Evolutionary conservation across 176 grass and related monocot species (phyloP), one percentile per base, ranked within the genome.

Genomic region (Themeda triandra): DNA sequence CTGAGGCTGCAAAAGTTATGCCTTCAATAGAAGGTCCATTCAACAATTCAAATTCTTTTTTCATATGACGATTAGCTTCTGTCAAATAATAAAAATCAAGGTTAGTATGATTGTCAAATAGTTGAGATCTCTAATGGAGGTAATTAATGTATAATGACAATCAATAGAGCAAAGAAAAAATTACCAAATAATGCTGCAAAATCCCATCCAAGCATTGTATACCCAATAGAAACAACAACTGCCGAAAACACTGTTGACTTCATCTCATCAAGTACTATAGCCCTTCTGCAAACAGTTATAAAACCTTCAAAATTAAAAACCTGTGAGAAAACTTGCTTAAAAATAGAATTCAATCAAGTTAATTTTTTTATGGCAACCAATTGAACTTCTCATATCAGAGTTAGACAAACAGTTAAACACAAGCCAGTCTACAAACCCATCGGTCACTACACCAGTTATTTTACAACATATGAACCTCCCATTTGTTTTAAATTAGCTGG

Each of bases 181-280:
- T 84, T 84, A 95, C 93, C 93, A 69, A 82, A 84, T 68, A 90
- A 83, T 69, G 90, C 84, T 84, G 88, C 86, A 90, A 92, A 92
- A 77, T 95, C 90, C 90, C 93, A 95, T 80, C 93, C 93, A 80
- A 90, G 93, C 36, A 95, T 63, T 71, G 87, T 59, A 81, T 95
- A 92, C 48, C 93, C 90, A 78, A 92, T 92, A 71, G 93, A 92
- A 77, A 91, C 93, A 60, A 80, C 79, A 73, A 92, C 71, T 13
- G 85, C 75, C 78, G 87, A 91, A 56, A 95, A 85, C 6, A 95
- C 76, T 30, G 88, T 70, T 76, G 87, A 78, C 51, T 84, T 84
- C 90, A 81, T 89, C 53, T 85, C 41, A 71, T 41, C 31, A 76
- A 81, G 32, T 64, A 54, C 31, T 76, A 69, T 70, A 40, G 37